Percentiles rank a stretch among this genome's conserved stretches.
phyloP scores from a whole-genome alignment of 1,139 yeast genomes.

The Kodamaea arcana region DNA sequence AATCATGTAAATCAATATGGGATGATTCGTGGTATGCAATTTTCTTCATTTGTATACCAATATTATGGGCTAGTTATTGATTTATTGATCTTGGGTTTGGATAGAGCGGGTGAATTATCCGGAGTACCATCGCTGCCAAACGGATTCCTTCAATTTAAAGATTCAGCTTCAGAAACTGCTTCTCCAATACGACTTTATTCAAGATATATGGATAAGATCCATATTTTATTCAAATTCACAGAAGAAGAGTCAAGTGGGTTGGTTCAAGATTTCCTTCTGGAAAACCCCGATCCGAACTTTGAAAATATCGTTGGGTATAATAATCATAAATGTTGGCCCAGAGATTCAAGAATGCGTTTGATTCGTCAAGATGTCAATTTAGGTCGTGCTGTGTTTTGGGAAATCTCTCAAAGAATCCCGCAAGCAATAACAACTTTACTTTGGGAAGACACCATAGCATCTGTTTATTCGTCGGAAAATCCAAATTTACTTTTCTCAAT shows the following conservation, averaged over 20 bases:
- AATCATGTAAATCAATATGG: conserved; percentile 89
- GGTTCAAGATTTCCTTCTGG: conserved; percentile 69
- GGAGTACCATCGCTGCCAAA: conserved; percentile 74
- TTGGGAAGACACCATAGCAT: conserved; percentile 81
- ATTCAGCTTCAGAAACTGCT: conserved; percentile 51
- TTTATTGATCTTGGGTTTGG: conserved; percentile 75
- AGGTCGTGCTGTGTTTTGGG: conserved; percentile 94
- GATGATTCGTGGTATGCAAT: conserved; percentile 80
- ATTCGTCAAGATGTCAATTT: conserved; percentile 89
- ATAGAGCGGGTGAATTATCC: conserved; percentile 84
- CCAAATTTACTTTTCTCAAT: conserved; percentile 83
- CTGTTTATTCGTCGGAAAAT: conserved; percentile 87
- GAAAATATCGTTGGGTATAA: conserved; percentile 86
- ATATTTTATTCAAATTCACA: conserved; percentile 72
- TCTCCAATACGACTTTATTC: conserved; percentile 78
- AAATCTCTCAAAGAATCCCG: conserved; percentile 76
- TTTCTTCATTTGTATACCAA: conserved; percentile 85
- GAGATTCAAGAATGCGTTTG: conserved; percentile 84
- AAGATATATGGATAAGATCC: conserved; percentile 79
- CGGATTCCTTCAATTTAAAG: conserved; percentile 69
- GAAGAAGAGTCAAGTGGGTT: conserved; percentile 68
- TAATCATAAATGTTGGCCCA: conserved; percentile 92
- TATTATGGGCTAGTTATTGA: conserved; percentile 86
- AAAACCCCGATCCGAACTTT: conserved; percentile 89
- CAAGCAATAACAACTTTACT: conserved; percentile 63